Evolutionary conservation across 129 eudicot species (phyloP).

Genomic region (Gnaphalium uliginosum): DNA sequence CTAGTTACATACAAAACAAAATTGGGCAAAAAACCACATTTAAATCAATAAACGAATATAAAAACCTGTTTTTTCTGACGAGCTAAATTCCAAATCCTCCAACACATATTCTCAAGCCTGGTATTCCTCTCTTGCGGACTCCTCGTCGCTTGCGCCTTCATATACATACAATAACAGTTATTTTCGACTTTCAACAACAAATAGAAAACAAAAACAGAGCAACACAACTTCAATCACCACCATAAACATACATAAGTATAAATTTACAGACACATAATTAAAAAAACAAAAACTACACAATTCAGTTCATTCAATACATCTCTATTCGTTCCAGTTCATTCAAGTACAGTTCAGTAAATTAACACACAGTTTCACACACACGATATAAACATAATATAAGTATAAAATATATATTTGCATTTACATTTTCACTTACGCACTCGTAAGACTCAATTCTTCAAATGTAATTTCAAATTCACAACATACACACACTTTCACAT

Average conservation of each 20-base stretch:
- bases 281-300: neutral
- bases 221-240: no score
- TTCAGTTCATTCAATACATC: neutral
- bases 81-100: slow-evolving; percentile 99
- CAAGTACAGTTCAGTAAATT: neutral
- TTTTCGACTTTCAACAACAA: slow-evolving; percentile 14
- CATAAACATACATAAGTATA: neutral
- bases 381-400: neutral
- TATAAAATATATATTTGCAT: no score
- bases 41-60: neutral
- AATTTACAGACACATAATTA: neutral
- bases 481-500: neutral
- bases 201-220: no score
- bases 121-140: slow-evolving; percentile 99
- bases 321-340: neutral
- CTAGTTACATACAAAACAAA: slow-evolving; percentile 9
- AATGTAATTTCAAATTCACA: neutral
- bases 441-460: slow-evolving; percentile 10
- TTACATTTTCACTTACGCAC: no score
- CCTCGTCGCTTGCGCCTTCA: slow-evolving; percentile 96
- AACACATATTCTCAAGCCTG: slow-evolving; percentile 96
- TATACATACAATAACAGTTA: neutral
- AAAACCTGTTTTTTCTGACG: slow-evolving; percentile 97
- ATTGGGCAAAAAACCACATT: neutral
- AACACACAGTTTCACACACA: slow-evolving; percentile 6